Percentiles rank a stretch among this genome's conserved stretches.
These are phyloP conservation scores for Lecanoromycetidae sp. DNA, from an alignment of 2,329 filamentous ascomycete genomes.

Conservation along the genomic window DNA sequence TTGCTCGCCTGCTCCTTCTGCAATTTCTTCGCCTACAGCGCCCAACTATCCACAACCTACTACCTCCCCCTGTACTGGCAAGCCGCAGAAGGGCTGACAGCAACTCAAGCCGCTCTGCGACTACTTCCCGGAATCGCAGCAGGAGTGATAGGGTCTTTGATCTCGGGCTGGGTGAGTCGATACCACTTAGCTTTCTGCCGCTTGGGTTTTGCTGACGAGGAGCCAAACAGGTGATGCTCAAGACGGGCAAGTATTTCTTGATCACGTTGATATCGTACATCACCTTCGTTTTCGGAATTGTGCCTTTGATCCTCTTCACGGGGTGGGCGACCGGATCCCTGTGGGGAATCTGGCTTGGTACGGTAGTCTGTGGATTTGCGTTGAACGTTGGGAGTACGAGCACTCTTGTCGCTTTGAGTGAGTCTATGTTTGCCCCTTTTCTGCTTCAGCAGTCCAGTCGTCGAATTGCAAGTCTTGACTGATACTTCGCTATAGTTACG, in stretches of 20 bases:
- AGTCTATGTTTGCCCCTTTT: too few relatives aligned
- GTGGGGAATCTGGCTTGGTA: conserved; percentile 43
- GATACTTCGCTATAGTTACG: too few relatives aligned
- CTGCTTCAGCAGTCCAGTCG: neutral
- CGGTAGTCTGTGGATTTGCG: conserved; percentile 42
- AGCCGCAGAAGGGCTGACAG: conserved; percentile 52
- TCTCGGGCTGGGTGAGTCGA: conserved; percentile 47
- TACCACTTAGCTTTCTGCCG: neutral
- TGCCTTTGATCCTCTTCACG: conserved; percentile 45
- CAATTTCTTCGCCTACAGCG: conserved; percentile 60
- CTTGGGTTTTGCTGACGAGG: neutral
- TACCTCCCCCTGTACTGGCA: conserved; percentile 72
- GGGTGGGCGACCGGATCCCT: conserved; percentile 41
- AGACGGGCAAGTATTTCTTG: conserved; percentile 54
- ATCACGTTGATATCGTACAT: conserved; percentile 49
- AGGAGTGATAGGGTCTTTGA: conserved; percentile 52
- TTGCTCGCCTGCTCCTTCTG: conserved; percentile 56
- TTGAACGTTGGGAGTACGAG: conserved; percentile 55
- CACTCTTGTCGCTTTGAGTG: conserved; percentile 56
- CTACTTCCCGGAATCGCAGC: conserved; percentile 54
- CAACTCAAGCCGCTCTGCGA: conserved; percentile 51
- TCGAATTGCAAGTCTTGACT: conserved; percentile 43
- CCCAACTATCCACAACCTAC: conserved; percentile 50
- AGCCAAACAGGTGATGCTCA: conserved; percentile 21
- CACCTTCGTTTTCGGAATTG: conserved; percentile 42